Conservation (phyloP, 768 basidiomycete genomes). For the Dictyophora rubrovolvata region DNA sequence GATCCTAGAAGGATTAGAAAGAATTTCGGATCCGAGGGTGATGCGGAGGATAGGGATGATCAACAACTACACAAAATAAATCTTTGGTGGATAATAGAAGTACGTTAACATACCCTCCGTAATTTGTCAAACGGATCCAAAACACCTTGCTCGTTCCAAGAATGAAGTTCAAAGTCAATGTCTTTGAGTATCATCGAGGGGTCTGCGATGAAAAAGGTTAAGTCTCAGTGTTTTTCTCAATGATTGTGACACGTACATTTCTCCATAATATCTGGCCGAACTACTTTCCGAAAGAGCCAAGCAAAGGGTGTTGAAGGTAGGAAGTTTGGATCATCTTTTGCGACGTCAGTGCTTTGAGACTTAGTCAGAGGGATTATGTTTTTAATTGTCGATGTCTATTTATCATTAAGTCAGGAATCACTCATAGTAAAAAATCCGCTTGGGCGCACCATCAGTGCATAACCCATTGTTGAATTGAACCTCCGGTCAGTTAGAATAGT, state of each 20-base stretch:
- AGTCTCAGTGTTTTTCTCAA: too few relatives aligned
- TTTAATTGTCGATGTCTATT: not conserved
- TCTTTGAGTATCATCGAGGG: not conserved
- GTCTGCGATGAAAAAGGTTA: not conserved
- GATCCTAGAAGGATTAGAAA: not conserved
- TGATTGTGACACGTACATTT: not conserved
- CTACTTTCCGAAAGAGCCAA: not conserved
- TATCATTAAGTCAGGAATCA: too few relatives aligned
- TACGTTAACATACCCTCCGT: not conserved
- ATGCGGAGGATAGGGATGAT: not conserved
- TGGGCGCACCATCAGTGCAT: not conserved
- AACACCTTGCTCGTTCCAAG: not conserved
- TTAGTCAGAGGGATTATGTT: not conserved
- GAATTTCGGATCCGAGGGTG: not conserved
- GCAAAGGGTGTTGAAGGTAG: not conserved
- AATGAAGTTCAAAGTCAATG: not conserved
- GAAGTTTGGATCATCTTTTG: not conserved
- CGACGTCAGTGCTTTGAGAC: not conserved
- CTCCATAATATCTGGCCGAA: not conserved
- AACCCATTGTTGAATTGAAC: not conserved
- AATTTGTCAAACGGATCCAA: not conserved
- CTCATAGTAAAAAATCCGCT: not conserved
- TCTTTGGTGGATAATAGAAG: too few relatives aligned
- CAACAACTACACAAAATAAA: not conserved
- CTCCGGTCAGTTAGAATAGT: not conserved